Evolutionary conservation across 768 basidiomycete genomes (phyloP).

Genomic region (Amanita rubescens): DNA sequence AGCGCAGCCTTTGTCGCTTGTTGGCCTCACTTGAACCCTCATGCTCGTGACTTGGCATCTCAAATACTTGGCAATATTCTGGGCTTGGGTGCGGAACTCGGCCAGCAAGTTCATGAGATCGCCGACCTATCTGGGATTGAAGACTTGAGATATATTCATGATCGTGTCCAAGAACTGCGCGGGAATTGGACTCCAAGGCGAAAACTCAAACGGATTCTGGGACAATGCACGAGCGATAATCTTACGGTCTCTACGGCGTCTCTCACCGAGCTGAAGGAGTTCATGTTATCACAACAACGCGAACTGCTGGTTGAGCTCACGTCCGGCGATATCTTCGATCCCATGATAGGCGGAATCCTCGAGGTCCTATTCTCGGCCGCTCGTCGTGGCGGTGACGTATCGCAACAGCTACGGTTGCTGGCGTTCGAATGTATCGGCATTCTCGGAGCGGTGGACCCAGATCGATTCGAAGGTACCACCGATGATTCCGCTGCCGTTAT

Average conservation of each 20-base stretch:
- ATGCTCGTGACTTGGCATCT: slow-evolving; percentile 46
- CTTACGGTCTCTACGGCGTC: slow-evolving; percentile 67
- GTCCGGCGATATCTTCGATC: slow-evolving; percentile 83
- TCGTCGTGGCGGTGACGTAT: slow-evolving; percentile 71
- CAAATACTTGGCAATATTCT: slow-evolving; percentile 61
- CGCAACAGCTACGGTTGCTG: slow-evolving; percentile 55
- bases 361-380: slow-evolving; percentile 61
- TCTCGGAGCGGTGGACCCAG: slow-evolving; percentile 91
- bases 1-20: slow-evolving; percentile 75
- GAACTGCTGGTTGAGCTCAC: slow-evolving; percentile 55
- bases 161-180: slow-evolving; percentile 38
- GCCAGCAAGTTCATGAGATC: slow-evolving; percentile 61
- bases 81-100: slow-evolving; percentile 49
- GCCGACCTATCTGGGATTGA: slow-evolving; percentile 71
- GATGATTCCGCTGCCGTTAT: slow-evolving; percentile 63
- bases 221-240: slow-evolving; percentile 76
- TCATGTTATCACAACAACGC: slow-evolving; percentile 45
- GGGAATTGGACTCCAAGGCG: slow-evolving; percentile 43
- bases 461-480: slow-evolving; percentile 67
- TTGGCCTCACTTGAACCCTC: slow-evolving; percentile 59
- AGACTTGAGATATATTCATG: slow-evolving; percentile 43
- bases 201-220: slow-evolving; percentile 57
- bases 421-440: slow-evolving; percentile 90
- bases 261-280: slow-evolving; percentile 63
- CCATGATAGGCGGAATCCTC: slow-evolving; percentile 61